A percentile compares a stretch with the other conserved stretches of the same genome.
phyloP scores from a whole-genome alignment of 768 basidiomycete genomes.

The Dentipellis sp. region DNA sequence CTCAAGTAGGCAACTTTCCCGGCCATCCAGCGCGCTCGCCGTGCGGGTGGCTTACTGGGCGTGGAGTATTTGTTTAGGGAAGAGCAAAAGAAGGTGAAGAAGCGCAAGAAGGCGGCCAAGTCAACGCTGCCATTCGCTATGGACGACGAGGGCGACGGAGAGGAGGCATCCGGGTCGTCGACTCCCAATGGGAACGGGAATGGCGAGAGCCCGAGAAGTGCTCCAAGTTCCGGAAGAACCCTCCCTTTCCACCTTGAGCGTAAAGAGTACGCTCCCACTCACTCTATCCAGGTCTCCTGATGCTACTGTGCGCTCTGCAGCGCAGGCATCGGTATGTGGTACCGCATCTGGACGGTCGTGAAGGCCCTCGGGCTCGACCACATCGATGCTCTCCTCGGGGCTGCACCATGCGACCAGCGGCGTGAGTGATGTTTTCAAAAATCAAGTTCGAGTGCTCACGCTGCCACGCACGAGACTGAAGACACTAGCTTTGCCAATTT shows the following conservation, averaged over 20 bases:
- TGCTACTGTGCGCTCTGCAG: too few species aligned
- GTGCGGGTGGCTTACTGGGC: slow-evolving; percentile 54
- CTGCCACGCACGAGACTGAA: too few species aligned
- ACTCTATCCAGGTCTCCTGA: slow-evolving; percentile 3
- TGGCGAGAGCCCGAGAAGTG: slow-evolving; percentile 50
- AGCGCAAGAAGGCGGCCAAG: slow-evolving; percentile 86
- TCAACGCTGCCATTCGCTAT: slow-evolving; percentile 88
- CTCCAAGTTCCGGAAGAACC: slow-evolving; percentile 86
- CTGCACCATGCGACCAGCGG: too few species aligned
- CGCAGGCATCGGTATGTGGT: too few species aligned
- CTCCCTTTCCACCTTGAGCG: slow-evolving; percentile 80
- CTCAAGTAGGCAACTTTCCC: slow-evolving; percentile 62
- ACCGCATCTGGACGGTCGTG: too few species aligned
- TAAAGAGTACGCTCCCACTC: slow-evolving; percentile 18
- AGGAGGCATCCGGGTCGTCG: slow-evolving; percentile 25
- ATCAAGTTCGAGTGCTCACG: too few species aligned
- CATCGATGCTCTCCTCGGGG: too few species aligned
- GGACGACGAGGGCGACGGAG: slow-evolving; percentile 66
- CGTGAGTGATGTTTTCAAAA: too few species aligned
- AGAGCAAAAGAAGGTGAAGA: slow-evolving; percentile 79
- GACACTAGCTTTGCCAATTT: too few species aligned
- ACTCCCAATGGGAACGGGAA: slow-evolving; percentile 26
- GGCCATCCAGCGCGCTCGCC: slow-evolving; percentile 10
- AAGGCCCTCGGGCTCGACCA: too few species aligned
- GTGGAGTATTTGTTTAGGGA: slow-evolving; percentile 85